Evolutionary conservation across 139 green algal species (phyloP).

Genomic region (Chlamydomonas applanata): DNA sequence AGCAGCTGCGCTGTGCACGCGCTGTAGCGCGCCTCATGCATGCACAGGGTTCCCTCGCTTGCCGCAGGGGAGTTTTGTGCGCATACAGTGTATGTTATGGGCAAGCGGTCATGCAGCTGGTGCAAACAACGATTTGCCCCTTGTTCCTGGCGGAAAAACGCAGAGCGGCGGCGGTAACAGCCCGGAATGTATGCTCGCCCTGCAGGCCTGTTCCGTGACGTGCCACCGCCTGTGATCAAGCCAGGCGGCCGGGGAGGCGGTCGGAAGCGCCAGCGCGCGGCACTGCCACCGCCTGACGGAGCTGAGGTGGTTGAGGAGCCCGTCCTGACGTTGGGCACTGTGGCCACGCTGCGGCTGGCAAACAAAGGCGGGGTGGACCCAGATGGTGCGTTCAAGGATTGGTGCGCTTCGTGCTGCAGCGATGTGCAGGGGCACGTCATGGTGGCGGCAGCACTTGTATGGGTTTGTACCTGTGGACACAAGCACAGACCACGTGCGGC

Average conservation of each 20-base stretch:
- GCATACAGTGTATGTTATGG: too few species aligned
- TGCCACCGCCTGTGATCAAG: constrained; percentile 15
- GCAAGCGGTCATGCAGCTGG: too few species aligned
- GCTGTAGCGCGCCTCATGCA: too few species aligned
- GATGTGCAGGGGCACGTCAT: too few species aligned
- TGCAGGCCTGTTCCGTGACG: constrained; percentile 60
- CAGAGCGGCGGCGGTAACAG: too few species aligned
- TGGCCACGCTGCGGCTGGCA: constrained; percentile 69
- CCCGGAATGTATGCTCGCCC: background rate
- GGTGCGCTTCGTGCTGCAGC: too few species aligned
- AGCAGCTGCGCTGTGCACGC: background rate
- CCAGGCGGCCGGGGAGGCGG: constrained; percentile 6
- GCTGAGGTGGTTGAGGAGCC: background rate
- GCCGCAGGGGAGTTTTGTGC: background rate
- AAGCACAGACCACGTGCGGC: too few species aligned
- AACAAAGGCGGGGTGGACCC: constrained; percentile 83
- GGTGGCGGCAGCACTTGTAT: too few species aligned
- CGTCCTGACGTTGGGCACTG: constrained; percentile 46
- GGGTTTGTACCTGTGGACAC: too few species aligned
- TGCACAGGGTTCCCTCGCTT: too few species aligned
- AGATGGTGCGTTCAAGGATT: constrained; percentile 57
- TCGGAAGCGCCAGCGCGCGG: constrained; percentile 15
- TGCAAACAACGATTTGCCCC: too few species aligned
- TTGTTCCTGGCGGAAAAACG: too few species aligned
- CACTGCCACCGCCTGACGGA: background rate